Base-by-base conservation (phyloP, 2,329 filamentous ascomycete species). In the Trichoderma lentiforme region DNA sequence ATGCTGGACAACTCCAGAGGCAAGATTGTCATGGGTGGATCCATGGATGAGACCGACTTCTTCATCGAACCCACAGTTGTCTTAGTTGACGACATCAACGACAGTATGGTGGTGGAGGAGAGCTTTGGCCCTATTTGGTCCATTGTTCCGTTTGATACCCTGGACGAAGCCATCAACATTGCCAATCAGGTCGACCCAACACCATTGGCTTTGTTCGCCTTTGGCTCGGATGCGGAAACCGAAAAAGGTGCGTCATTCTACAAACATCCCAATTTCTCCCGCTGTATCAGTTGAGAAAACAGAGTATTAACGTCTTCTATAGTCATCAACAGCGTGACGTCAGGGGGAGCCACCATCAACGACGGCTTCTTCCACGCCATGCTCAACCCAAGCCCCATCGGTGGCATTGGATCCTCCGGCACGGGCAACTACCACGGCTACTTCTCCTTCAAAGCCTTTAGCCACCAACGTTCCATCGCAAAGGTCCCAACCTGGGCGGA, bases 41-140 rank as follows among this genome's bases (percentile, higher is more conserved):
- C 91, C 70, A 91, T 92, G 84, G 94, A 98, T 80, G 91, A 93
- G 79, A 85, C 87, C 43, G 88, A 93, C 36, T 90, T 92, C 64
- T 98, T 92, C 82, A 96, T 99, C 76, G 94, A 95, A 80, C 93
- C 95, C 1, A 99, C 96, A 0, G 90, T 95, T n/a, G 90, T 99
- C n/a, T 87, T 93, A 73, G 92, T 98, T 47, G 86, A 93, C 75
- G 90, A 89, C 73, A 79, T 88, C 18, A 73, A 82, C 32, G 87
- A 95, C 63, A 95, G 97, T 82, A 89, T 98, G 81, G 88, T 98
- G 78, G 83, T 84, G 28, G 89, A 97, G 74, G 96, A 99, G 84
- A 93, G 91, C 57, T 99, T 99, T 79, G 96, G 95, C 7, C 96
- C 96, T n/a, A 86, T 97, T 73, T 94, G 97, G 76, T 91, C 93